A percentile compares a stretch with the other conserved stretches of the same genome.
These are phyloP conservation scores for Mucor indicus DNA, from an alignment of 371 early-diverging fungal species.

Conservation along the genomic window DNA sequence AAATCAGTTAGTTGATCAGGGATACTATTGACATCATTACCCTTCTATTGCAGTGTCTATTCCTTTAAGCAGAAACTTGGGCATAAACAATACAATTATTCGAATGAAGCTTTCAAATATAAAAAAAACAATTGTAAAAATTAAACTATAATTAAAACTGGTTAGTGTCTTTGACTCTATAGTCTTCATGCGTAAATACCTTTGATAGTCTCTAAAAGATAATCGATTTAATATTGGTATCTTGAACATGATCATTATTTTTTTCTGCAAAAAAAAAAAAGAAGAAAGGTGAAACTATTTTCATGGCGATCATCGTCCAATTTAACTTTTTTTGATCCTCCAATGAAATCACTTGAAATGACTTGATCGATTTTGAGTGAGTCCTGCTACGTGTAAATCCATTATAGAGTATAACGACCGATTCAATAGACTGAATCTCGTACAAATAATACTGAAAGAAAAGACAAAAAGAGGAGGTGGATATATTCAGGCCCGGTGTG, in stretches of 20 bases:
- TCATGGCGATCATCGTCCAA: too few relatives aligned
- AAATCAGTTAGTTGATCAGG: not conserved
- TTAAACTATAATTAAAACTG: slow-evolving; percentile 35
- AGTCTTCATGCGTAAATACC: slow-evolving; percentile 11
- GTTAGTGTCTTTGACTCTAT: not conserved
- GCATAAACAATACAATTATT: slow-evolving; percentile 62
- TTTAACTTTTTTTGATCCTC: too few relatives aligned
- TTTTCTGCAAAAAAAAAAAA: not conserved
- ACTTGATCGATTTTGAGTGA: too few relatives aligned
- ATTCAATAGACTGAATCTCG: too few relatives aligned
- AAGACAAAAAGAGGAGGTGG: too few relatives aligned
- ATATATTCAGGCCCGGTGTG: too few relatives aligned
- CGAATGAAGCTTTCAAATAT: slow-evolving; percentile 66
- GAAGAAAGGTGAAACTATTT: too few relatives aligned
- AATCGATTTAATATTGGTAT: slow-evolving; percentile 53
- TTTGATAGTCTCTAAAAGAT: slow-evolving; percentile 48
- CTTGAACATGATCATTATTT: slow-evolving; percentile 5
- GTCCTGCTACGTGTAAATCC: too few relatives aligned
- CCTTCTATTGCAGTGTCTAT: slow-evolving; percentile 37
- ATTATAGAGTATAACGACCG: too few relatives aligned
- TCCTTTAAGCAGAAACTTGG: slow-evolving; percentile 43
- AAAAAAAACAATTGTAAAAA: slow-evolving; percentile 65
- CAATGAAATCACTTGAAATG: too few relatives aligned
- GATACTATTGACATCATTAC: slow-evolving; percentile 38
- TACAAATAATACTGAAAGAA: too few relatives aligned